Evolutionary conservation across 2,329 filamentous ascomycete genomes (phyloP), one percentile per base, ranked within the genome.

Genomic region (Fusarium verrucosum): DNA sequence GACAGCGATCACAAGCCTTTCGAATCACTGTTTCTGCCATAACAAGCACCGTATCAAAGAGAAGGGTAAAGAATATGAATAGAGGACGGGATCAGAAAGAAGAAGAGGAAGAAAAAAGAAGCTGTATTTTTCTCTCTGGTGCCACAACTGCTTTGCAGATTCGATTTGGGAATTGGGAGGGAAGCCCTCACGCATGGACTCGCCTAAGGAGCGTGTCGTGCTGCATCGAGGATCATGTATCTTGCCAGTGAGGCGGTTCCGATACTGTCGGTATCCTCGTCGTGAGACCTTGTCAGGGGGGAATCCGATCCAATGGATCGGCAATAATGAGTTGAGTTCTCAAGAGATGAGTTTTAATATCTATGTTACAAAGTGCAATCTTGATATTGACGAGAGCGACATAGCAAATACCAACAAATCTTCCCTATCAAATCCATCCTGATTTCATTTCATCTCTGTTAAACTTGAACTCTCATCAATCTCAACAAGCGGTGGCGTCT

Each of bases 1-100:
- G 80, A 65, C 80, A 82, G 60, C 79, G 77, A 68, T 82, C 80
- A 70, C 80, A 82, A 53, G 80, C 80, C 54, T 78, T 80, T 53
- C 80, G 77, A 61, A 75, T 78, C 58, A 74, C 68, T 49, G 70
- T 73, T 58, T 79, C 77, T 64, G 75, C 67, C 77, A 79, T 79
- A 68, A 65, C 73, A 66, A 71, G 64, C 54, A 30, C 10, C n/a
- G 17, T 66, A 73, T 73, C 13, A 26, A 25, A 20, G 13, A 10
- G 5, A 36, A n/a, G n/a, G n/a, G n/a, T n/a, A 13, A 32, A 20
- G 57, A 54, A 65, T 68, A 70, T 50, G 61, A 14, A 23, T n/a
- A 40, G 56, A 58, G 61, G 50, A 50, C 37, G 44, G 47, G 49
- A 62, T 40, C 36, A 68, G 58, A 61, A 57, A 19, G 20, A 25